Conservation (phyloP, 495 filamentous ascomycete genomes). For the Hyaloscypha hepaticicola region DNA sequence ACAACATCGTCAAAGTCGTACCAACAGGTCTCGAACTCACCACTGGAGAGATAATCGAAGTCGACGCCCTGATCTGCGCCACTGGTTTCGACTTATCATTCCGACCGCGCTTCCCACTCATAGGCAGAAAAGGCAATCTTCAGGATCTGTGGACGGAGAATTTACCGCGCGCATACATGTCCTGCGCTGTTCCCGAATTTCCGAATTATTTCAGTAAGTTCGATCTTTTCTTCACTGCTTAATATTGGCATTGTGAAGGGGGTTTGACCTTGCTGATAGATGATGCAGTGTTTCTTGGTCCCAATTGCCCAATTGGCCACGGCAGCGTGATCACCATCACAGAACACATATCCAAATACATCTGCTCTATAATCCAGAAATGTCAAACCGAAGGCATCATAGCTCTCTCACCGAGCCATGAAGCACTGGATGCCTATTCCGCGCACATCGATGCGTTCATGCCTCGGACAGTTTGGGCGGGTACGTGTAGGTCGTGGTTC, state of each 20-base stretch:
- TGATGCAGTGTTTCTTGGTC: constrained; percentile 46
- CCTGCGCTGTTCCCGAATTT: constrained; percentile 57
- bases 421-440: constrained; percentile 63
- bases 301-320: constrained; percentile 52
- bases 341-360: constrained; percentile 56
- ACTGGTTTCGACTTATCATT: constrained; percentile 65
- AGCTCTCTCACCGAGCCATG: constrained; percentile 48
- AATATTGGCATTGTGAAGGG: neutral
- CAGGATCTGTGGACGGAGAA: constrained; percentile 46
- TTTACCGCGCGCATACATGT: constrained; percentile 63
- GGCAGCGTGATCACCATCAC: constrained; percentile 52
- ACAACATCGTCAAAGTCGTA: constrained; percentile 55
- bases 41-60: constrained; percentile 52
- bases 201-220: constrained; percentile 58
- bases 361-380: constrained; percentile 62
- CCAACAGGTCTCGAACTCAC: constrained; percentile 57
- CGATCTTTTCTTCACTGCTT: constrained; percentile 27
- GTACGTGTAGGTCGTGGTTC: constrained; percentile 32
- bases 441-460: constrained; percentile 64
- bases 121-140: constrained; percentile 45
- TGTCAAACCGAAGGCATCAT: constrained; percentile 59
- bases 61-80: constrained; percentile 67
- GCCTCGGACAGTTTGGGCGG: constrained; percentile 54
- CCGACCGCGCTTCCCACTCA: constrained; percentile 58
- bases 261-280: neutral